Percentiles rank a stretch among this genome's conserved stretches.
Evolutionary conservation across 768 basidiomycete genomes (phyloP).

Genomic region (Gloeopeniophorella convolvens): DNA sequence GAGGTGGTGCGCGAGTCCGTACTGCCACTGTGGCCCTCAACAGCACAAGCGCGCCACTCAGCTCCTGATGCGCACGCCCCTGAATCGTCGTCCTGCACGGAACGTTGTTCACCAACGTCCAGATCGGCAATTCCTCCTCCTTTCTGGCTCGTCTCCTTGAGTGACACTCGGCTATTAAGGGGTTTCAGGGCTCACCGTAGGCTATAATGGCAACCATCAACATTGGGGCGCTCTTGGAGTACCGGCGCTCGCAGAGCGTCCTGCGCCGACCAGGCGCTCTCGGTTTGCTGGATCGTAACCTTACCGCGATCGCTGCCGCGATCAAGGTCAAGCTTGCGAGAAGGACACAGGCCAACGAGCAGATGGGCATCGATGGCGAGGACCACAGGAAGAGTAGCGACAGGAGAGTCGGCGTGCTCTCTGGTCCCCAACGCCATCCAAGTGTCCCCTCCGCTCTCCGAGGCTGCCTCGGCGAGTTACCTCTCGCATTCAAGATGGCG

Average conservation of each 20-base stretch:
- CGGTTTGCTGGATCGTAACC: slow-evolving; percentile 30
- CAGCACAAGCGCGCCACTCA: slow-evolving; percentile 65
- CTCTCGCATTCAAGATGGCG: slow-evolving; percentile 65
- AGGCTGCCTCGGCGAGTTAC: slow-evolving; percentile 31
- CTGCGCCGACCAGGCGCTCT: slow-evolving; percentile 52
- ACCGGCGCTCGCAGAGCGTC: slow-evolving; percentile 68
- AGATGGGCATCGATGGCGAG: slow-evolving; percentile 63
- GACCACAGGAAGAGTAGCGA: slow-evolving; percentile 24
- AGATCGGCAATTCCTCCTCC: slow-evolving; percentile 84
- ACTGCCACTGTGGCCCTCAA: slow-evolving; percentile 77
- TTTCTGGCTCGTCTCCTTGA: slow-evolving; percentile 83
- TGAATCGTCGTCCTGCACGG: slow-evolving; percentile 89
- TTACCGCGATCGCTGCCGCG: slow-evolving; percentile 30
- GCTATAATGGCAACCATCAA: slow-evolving; percentile 93
- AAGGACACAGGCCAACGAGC: slow-evolving; percentile 30
- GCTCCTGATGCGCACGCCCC: slow-evolving; percentile 65
- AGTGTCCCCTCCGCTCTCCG: slow-evolving; percentile 30
- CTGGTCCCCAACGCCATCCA: slow-evolving; percentile 24
- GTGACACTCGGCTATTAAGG: slow-evolving; percentile 76
- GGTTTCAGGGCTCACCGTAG: slow-evolving; percentile 83
- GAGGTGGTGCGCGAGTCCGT: slow-evolving; percentile 84
- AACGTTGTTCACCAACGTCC: slow-evolving; percentile 94
- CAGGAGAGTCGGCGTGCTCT: slow-evolving; percentile 23
- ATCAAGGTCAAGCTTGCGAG: slow-evolving; percentile 35
- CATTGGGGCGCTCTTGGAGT: slow-evolving; percentile 77